These are phyloP conservation scores for Solanum gracilifrons DNA, from an alignment of 257 asterid genomes.

Conservation along the genomic window DNA sequence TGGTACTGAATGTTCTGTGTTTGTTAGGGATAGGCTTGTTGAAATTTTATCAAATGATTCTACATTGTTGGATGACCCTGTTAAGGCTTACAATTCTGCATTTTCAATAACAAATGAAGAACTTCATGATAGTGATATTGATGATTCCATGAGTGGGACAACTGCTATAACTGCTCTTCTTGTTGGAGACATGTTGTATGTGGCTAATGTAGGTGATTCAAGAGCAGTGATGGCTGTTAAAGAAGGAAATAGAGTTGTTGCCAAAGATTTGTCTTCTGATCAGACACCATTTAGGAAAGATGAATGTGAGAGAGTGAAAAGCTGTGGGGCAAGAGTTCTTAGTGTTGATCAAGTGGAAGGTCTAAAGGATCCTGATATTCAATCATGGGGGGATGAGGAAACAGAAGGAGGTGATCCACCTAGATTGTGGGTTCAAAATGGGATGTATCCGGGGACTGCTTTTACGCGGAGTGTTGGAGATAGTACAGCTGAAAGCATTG, in stretches of 20 bases:
- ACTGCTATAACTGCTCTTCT: constrained; percentile 80
- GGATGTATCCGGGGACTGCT: constrained; percentile 94
- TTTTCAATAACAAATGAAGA: constrained; percentile 63
- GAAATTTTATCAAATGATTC: constrained; percentile 47
- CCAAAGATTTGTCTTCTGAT: constrained; percentile 72
- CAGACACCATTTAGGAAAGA: constrained; percentile 91
- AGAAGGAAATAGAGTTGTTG: constrained; percentile 52
- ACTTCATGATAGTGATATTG: constrained; percentile 61
- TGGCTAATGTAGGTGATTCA: constrained; percentile 94
- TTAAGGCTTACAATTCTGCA: constrained; percentile 64
- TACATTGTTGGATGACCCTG: constrained; percentile 68
- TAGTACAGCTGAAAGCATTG: constrained; percentile 75
- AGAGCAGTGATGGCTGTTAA: constrained; percentile 76
- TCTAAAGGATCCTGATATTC: constrained; percentile 75
- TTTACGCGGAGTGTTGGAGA: constrained; percentile 92
- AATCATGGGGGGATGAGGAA: constrained; percentile 92
- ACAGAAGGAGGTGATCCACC: constrained; percentile 94
- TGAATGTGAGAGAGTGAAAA: constrained; percentile 87
- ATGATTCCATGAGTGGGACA: constrained; percentile 96
- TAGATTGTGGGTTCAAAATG: constrained; percentile 85
- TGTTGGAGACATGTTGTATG: constrained; percentile 62
- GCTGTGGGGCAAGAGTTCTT: constrained; percentile 87
- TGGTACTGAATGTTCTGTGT: constrained; percentile 74
- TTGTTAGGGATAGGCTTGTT: constrained; percentile 69
- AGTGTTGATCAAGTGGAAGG: constrained; percentile 96